A percentile compares a stretch with the other conserved stretches of the same genome.
These are phyloP conservation scores for Boletus rubescentipes DNA, from an alignment of 768 basidiomycete species.

Conservation along the genomic window DNA sequence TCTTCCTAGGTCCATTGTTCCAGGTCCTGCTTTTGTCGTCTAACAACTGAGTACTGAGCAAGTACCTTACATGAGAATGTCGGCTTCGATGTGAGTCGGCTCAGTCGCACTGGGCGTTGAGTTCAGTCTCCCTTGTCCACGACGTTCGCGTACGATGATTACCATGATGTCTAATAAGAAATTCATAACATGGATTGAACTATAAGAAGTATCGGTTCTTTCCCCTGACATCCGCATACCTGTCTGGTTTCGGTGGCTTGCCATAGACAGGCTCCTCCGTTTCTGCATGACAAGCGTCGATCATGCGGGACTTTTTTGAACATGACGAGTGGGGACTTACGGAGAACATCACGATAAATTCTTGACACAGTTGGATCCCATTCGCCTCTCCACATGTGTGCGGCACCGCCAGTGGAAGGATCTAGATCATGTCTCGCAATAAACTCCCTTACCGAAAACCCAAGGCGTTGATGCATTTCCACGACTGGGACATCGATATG, in stretches of 20 bases:
- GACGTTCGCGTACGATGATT: too few species aligned
- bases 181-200: too few species aligned
- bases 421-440: constrained; percentile 52
- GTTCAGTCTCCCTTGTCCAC: too few species aligned
- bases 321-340: constrained; percentile 43
- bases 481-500: constrained; percentile 46
- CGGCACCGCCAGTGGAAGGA: constrained; percentile 61
- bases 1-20: constrained; percentile 60
- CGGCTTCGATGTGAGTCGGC: too few species aligned
- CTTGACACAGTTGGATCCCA: constrained; percentile 67
- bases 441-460: constrained; percentile 71
- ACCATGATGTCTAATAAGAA: too few species aligned
- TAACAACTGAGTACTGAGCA: too few species aligned
- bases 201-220: constrained; percentile 31
- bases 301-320: neutral
- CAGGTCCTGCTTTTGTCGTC: constrained; percentile 65
- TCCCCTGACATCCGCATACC: constrained; percentile 29
- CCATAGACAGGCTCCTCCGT: constrained; percentile 27
- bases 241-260: constrained; percentile 30
- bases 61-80: too few species aligned
- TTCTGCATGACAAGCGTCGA: constrained; percentile 12
- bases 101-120: too few species aligned
- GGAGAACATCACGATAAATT: constrained; percentile 64
- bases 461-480: constrained; percentile 45
- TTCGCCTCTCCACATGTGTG: constrained; percentile 79